phyloP scores from a whole-genome alignment of 345 rosid genomes.

The Salix koriyanagi region DNA sequence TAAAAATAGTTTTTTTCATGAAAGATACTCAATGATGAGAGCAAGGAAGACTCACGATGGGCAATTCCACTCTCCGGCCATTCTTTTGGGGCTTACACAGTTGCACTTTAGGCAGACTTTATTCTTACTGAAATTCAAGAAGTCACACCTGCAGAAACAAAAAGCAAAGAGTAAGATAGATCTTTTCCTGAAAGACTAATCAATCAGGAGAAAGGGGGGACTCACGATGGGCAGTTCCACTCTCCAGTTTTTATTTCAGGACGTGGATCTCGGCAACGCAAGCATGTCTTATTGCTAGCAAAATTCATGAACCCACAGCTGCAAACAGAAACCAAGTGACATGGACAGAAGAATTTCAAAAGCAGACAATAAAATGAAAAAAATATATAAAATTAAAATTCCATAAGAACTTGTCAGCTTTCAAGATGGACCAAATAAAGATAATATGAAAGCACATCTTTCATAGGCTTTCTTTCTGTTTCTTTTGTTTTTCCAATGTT shows the following conservation, averaged over 20 bases:
- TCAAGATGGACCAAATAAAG: not conserved
- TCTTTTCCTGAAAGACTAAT: not conserved
- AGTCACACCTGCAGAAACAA: slow-evolving; percentile 56
- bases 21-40: not conserved
- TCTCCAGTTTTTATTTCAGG: slow-evolving; percentile 75
- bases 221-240: slow-evolving; percentile 93
- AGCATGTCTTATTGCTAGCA: slow-evolving; percentile 66
- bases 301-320: slow-evolving; percentile 97
- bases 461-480: not conserved
- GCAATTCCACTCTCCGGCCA: slow-evolving; percentile 77
- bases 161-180: slow-evolving; percentile 5
- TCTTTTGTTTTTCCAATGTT: not conserved
- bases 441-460: not conserved
- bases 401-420: not conserved
- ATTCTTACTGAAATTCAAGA: slow-evolving; percentile 65
- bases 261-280: slow-evolving; percentile 51
- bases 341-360: not conserved
- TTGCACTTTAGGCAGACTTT: slow-evolving; percentile 45
- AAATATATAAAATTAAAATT: not conserved
- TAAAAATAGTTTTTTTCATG: not conserved
- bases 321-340: slow-evolving; percentile 18
- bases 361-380: not conserved
- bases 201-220: slow-evolving; percentile 8
- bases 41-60: slow-evolving; percentile 54
- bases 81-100: not conserved